Percentiles rank a stretch among this genome's conserved stretches.
phyloP scores from a whole-genome alignment of 768 basidiomycete species.

The Termitomyces sp. region DNA sequence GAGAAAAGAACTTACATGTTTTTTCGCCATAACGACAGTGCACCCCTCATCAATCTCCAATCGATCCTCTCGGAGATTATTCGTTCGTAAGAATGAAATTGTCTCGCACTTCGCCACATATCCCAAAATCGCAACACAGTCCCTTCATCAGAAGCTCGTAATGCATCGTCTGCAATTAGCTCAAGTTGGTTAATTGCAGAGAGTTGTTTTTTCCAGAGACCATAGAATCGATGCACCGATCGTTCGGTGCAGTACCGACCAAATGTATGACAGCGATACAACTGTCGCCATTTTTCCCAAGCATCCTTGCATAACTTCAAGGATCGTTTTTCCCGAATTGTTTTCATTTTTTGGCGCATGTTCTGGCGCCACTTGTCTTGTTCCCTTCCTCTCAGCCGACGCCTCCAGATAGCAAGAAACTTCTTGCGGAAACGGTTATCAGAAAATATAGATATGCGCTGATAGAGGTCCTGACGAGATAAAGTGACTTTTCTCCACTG shows the following conservation, averaged over 20 bases:
- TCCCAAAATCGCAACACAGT: conserved; percentile 43
- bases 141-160: conserved; percentile 30
- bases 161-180: conserved; percentile 44
- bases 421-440: conserved; percentile 38
- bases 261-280: conserved; percentile 45
- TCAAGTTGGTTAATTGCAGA: conserved; percentile 39
- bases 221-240: conserved; percentile 38
- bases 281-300: conserved; percentile 65
- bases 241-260: conserved; percentile 44
- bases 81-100: conserved; percentile 41
- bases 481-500: conserved; percentile 50
- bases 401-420: conserved; percentile 49
- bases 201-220: conserved; percentile 49
- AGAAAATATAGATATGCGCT: conserved; percentile 38
- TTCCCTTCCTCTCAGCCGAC: conserved; percentile 46
- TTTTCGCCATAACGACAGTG: conserved; percentile 47
- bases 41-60: conserved; percentile 41
- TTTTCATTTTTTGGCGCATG: conserved; percentile 69
- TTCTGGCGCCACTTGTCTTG: conserved; percentile 59
- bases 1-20: conserved; percentile 16
- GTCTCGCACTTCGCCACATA: conserved; percentile 46
- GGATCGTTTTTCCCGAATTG: conserved; percentile 53
- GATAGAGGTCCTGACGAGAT: conserved; percentile 31
- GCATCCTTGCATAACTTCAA: conserved; percentile 46
- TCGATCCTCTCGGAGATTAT: conserved; percentile 38